Conservation (phyloP, 2,329 filamentous ascomycete species). For the Aspergillus carbonarius region DNA sequence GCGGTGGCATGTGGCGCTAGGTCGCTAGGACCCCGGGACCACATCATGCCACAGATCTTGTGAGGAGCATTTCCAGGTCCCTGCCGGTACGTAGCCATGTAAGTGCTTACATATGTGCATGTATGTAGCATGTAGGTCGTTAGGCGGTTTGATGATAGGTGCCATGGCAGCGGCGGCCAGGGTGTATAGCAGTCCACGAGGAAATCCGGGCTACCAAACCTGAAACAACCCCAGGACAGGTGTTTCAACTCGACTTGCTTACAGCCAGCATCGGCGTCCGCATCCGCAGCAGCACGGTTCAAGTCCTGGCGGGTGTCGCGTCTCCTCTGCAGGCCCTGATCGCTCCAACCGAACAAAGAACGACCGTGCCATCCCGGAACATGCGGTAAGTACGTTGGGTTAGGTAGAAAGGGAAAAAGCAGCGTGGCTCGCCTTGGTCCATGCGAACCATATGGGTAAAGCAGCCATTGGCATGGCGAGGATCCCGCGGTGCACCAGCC, state of each 20-base stretch:
- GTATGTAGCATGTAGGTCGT: not conserved
- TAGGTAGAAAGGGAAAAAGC: not conserved
- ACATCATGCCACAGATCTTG: not conserved
- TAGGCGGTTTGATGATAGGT: not conserved
- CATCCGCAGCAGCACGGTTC: not conserved
- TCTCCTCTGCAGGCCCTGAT: not conserved
- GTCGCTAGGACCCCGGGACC: not conserved
- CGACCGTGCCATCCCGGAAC: not conserved
- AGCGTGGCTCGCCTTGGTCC: constrained; percentile 1
- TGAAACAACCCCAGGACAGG: constrained; percentile 1
- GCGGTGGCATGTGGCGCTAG: not conserved
- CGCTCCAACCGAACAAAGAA: constrained; percentile 1
- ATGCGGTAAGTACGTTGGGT: not conserved
- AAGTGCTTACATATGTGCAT: not conserved
- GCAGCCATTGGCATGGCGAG: not conserved
- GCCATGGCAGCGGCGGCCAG: not conserved
- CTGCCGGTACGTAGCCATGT: not conserved
- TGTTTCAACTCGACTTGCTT: not conserved
- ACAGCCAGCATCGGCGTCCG: not conserved
- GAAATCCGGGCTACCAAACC: not conserved
- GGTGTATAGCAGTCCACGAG: not conserved
- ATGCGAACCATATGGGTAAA: constrained; percentile 1
- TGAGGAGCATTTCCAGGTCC: not conserved
- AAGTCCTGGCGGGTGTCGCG: not conserved
- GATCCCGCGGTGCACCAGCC: not conserved